Evolutionary conservation across 495 filamentous ascomycete species (phyloP).

Genomic region (Penicillium bialowiezense): DNA sequence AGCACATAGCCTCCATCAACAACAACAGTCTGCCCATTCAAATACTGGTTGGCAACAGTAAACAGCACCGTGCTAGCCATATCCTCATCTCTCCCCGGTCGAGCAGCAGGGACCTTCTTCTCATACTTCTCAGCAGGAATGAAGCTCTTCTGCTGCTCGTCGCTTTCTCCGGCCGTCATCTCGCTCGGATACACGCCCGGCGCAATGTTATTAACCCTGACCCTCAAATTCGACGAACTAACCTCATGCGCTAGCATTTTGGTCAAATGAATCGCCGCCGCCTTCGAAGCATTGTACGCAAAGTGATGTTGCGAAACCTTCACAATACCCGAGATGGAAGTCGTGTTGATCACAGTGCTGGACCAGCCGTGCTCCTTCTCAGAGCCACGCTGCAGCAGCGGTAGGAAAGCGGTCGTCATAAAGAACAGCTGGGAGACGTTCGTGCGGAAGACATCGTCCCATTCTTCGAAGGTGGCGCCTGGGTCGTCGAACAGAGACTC

Average conservation of each 20-base stretch:
- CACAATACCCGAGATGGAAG: constrained; percentile 51
- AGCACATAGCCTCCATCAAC: constrained; percentile 64
- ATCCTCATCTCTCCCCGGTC: constrained; percentile 69
- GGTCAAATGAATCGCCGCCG: constrained; percentile 50
- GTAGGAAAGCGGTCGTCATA: constrained; percentile 41
- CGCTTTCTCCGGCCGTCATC: constrained; percentile 53
- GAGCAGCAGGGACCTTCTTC: constrained; percentile 52
- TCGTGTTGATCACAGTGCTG: constrained; percentile 58
- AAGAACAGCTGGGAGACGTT: constrained; percentile 50
- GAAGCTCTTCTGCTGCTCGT: constrained; percentile 61
- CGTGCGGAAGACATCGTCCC: constrained; percentile 45
- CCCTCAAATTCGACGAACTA: constrained; percentile 35
- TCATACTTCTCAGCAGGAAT: constrained; percentile 60
- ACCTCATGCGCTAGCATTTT: constrained; percentile 54
- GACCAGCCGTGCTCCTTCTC: constrained; percentile 49
- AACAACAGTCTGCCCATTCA: constrained; percentile 65
- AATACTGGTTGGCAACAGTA: constrained; percentile 62
- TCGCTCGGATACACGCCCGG: constrained; percentile 54
- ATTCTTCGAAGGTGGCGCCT: constrained; percentile 36
- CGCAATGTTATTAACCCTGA: constrained; percentile 54
- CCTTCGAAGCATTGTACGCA: constrained; percentile 52
- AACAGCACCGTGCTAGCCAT: constrained; percentile 70
- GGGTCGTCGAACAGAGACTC: constrained; percentile 55
- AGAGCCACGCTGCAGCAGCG: constrained; percentile 41
- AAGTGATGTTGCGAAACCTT: constrained; percentile 52